Evolutionary conservation across 1,139 yeast genomes (phyloP).

Genomic region (Spencermartinsiella ligniputridi): DNA sequence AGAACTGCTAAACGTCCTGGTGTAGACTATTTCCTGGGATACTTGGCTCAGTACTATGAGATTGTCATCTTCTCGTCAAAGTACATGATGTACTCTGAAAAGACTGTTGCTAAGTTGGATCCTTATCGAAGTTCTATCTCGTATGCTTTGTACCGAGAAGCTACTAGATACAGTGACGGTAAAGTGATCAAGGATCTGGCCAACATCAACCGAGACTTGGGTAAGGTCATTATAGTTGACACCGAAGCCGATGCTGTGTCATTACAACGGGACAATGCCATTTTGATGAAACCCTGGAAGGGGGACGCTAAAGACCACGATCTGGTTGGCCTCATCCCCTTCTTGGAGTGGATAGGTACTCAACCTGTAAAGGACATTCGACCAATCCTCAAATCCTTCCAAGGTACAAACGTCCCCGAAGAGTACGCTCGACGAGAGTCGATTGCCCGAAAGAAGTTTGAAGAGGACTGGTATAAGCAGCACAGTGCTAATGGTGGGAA

Average conservation of each 20-base stretch:
- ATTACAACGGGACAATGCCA: slow-evolving; percentile 89
- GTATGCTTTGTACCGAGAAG: slow-evolving; percentile 85
- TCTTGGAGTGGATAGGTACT: slow-evolving; percentile 91
- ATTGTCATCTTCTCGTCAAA: slow-evolving; percentile 85
- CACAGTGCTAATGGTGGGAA: slow-evolving; percentile 36
- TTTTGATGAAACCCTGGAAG: slow-evolving; percentile 78
- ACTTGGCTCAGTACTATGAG: slow-evolving; percentile 92
- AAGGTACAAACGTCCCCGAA: slow-evolving; percentile 60
- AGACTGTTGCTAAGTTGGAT: slow-evolving; percentile 79
- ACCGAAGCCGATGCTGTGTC: slow-evolving; percentile 67
- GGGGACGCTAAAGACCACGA: slow-evolving; percentile 76
- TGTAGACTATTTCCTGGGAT: slow-evolving; percentile 90
- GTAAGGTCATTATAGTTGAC: slow-evolving; percentile 76
- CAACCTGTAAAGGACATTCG: slow-evolving; percentile 89
- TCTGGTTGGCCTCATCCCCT: slow-evolving; percentile 77
- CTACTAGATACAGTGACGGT: slow-evolving; percentile 86
- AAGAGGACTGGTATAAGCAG: slow-evolving; percentile 56
- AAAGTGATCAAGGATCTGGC: slow-evolving; percentile 69
- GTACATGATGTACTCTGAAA: slow-evolving; percentile 82
- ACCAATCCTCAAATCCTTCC: slow-evolving; percentile 72
- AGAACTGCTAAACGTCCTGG: slow-evolving; percentile 99
- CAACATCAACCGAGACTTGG: slow-evolving; percentile 84
- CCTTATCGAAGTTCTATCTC: slow-evolving; percentile 88
- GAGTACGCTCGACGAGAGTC: slow-evolving; percentile 79
- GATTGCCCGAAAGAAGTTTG: slow-evolving; percentile 65